Percentiles rank a stretch among this genome's conserved stretches.
These are phyloP conservation scores for Penicillium paxilli DNA, from an alignment of 495 filamentous ascomycete genomes.

Conservation along the genomic window DNA sequence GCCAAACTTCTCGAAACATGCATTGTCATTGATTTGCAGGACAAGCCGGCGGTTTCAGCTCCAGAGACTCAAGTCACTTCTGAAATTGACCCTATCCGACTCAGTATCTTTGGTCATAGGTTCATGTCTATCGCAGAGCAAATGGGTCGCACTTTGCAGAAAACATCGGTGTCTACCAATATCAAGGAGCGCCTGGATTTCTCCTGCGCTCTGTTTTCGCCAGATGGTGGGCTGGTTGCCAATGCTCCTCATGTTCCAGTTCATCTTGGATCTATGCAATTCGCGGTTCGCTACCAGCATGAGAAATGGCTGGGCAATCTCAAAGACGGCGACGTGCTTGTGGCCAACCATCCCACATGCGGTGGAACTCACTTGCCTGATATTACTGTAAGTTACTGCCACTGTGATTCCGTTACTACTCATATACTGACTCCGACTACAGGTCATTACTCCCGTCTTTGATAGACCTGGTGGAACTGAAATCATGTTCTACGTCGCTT, in stretches of 20 bases:
- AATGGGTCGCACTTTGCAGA: slow-evolving; percentile 94
- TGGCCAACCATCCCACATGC: slow-evolving; percentile 93
- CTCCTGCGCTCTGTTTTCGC: slow-evolving; percentile 92
- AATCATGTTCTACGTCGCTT: slow-evolving; percentile 96
- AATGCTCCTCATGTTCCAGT: slow-evolving; percentile 95
- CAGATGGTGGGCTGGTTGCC: slow-evolving; percentile 86
- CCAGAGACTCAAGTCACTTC: slow-evolving; percentile 52
- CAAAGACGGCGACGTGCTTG: slow-evolving; percentile 88
- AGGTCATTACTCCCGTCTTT: slow-evolving; percentile 83
- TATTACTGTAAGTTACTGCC: slow-evolving; percentile 68
- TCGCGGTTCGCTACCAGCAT: slow-evolving; percentile 89
- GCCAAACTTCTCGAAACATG: slow-evolving; percentile 44
- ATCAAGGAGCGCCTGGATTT: slow-evolving; percentile 98
- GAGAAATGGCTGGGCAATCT: slow-evolving; percentile 88
- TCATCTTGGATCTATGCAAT: slow-evolving; percentile 92
- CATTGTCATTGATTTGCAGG: slow-evolving; percentile 53
- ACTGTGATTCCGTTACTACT: neutral
- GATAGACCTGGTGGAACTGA: slow-evolving; percentile 62
- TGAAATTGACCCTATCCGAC: slow-evolving; percentile 76
- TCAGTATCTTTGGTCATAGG: slow-evolving; percentile 92
- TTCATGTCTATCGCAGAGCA: slow-evolving; percentile 99
- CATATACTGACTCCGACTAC: neutral
- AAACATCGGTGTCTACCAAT: slow-evolving; percentile 96
- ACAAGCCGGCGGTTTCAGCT: slow-evolving; percentile 20
- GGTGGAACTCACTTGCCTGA: slow-evolving; percentile 89